Percentiles rank a stretch among this genome's conserved stretches.
These are phyloP conservation scores for Eimeria tenella DNA, from an alignment of 169 alveolate genomes.

Conservation along the genomic window DNA sequence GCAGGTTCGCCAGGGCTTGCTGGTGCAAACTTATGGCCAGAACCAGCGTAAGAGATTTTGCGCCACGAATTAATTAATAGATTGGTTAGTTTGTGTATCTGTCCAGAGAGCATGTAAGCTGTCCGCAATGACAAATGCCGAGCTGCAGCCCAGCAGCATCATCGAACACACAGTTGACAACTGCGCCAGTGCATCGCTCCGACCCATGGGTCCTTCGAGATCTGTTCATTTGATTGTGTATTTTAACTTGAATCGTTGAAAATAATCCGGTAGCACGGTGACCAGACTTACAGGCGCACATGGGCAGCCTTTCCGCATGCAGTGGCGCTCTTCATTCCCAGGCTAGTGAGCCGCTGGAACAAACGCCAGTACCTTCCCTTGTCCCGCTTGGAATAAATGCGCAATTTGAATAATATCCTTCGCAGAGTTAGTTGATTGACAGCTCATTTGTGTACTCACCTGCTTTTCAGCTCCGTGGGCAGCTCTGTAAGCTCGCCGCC, in stretches of 20 bases:
- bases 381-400: background rate
- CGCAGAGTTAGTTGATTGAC: too few species aligned
- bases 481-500: too few species aligned
- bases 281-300: background rate
- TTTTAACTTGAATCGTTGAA: background rate
- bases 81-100: too few species aligned
- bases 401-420: too few species aligned
- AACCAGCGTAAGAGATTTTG: background rate
- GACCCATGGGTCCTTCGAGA: background rate
- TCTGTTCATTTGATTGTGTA: background rate
- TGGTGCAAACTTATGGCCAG: too few species aligned
- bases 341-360: background rate
- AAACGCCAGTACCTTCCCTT: slow-evolving; percentile 12
- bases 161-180: slow-evolving; percentile 1
- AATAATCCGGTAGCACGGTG: background rate
- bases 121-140: background rate
- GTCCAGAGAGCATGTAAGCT: background rate
- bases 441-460: too few species aligned
- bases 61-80: background rate
- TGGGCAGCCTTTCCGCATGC: slow-evolving; percentile 27
- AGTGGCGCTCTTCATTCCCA: background rate
- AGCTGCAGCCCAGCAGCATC: background rate
- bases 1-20: too few species aligned
- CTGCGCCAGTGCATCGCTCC: too few species aligned
- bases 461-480: too few species aligned